These are phyloP conservation scores for Cladophialophora immunda DNA, from an alignment of 2,329 filamentous ascomycete species.

Conservation along the genomic window DNA sequence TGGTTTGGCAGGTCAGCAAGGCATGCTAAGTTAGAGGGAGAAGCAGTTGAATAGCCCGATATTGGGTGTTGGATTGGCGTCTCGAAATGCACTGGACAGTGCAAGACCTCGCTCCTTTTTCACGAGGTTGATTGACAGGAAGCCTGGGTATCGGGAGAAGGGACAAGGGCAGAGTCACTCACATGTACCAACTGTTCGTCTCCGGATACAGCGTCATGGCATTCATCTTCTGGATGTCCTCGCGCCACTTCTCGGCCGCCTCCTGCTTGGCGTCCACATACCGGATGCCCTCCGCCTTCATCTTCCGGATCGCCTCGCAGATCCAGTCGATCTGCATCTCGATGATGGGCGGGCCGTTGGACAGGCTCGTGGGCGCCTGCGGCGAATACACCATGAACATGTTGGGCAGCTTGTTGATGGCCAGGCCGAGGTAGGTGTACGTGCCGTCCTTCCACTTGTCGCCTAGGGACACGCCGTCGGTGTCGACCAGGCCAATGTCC, in stretches of 20 bases:
- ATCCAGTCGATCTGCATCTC: constrained; percentile 66
- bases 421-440: constrained; percentile 52
- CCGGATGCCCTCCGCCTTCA: constrained; percentile 17
- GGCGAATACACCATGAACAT: constrained; percentile 62
- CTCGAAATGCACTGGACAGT: too few relatives aligned
- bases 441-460: constrained; percentile 49
- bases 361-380: constrained; percentile 62
- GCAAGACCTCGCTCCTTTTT: too few relatives aligned
- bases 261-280: constrained; percentile 17
- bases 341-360: constrained; percentile 59
- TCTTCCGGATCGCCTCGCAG: constrained; percentile 15
- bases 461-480: constrained; percentile 46
- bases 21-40: too few relatives aligned
- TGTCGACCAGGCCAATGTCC: constrained; percentile 49
- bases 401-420: constrained; percentile 54
- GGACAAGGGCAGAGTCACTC: background rate
- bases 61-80: too few relatives aligned
- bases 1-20: too few relatives aligned
- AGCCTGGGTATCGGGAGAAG: background rate
- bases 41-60: too few relatives aligned
- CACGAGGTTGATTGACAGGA: too few relatives aligned
- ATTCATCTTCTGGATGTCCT: constrained; percentile 49
- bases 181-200: constrained; percentile 56
- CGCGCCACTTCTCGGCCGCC: constrained; percentile 36
- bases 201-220: constrained; percentile 58